phyloP scores from a whole-genome alignment of 116 monocot species.

The Papilionanthe hybrid region DNA sequence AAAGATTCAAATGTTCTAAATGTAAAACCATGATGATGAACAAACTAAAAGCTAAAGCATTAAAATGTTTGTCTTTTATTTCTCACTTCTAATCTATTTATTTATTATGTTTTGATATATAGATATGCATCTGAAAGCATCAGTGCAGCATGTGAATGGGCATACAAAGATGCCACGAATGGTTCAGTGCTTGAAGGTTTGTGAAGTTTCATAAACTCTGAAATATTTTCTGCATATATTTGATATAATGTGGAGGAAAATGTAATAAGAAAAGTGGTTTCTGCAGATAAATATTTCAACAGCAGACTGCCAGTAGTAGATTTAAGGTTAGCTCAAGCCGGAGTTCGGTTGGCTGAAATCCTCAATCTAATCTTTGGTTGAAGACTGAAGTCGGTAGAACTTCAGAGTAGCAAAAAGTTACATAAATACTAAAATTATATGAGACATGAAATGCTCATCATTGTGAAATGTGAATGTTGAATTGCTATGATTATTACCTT shows the following conservation, averaged over 20 bases:
- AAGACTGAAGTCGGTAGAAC: background rate
- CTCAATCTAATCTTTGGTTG: conserved; percentile 47
- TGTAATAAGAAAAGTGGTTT: background rate
- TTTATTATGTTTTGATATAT: background rate
- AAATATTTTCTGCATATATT: background rate
- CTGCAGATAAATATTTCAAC: conserved; percentile 54
- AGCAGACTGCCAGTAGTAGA: conserved; percentile 47
- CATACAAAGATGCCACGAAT: conserved; percentile 45
- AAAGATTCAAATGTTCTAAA: no score
- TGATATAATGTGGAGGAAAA: background rate
- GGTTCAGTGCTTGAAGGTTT: conserved; percentile 42
- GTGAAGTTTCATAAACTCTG: background rate
- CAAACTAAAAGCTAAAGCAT: no score
- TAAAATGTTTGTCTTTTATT: no score
- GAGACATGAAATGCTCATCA: background rate
- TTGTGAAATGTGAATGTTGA: background rate
- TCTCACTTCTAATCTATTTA: background rate
- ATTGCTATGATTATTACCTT: no score
- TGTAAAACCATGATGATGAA: no score
- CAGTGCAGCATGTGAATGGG: conserved; percentile 55
- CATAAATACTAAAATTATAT: no score
- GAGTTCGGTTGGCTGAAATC: conserved; percentile 50
- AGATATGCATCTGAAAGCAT: conserved; percentile 66
- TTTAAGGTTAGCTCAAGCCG: conserved; percentile 46
- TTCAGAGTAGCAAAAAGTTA: no score